Evolutionary conservation across 257 asterid genomes (phyloP), one percentile per base, ranked within the genome.

Genomic region (Catharanthus roseus): DNA sequence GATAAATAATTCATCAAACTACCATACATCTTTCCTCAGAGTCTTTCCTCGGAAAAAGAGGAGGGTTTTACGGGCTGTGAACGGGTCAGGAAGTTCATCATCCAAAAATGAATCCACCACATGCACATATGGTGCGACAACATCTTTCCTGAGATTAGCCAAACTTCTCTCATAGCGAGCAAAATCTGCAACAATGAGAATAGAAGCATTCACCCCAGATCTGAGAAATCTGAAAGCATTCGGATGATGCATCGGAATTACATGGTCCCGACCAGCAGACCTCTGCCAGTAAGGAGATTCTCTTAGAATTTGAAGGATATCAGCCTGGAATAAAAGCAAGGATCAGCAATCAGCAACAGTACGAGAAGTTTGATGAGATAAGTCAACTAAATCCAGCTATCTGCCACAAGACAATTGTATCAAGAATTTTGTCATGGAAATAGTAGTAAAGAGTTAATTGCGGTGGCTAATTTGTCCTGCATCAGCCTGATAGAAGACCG

Each of bases 21-120:
- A 67, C 69, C 93, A 31, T 86, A 93, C 98, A 74, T 86, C 98
- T 82, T 93, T 90, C 74, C 98, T 89, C 55, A 79, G 54, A 24
- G 97, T 90, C 79, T 96, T 86, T 73, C 98, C 97, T 10, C 96
- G 86, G 83, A 93, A 93, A 86, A 85, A 93, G 53, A 90, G 90
- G 64, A 93, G 98, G 0, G 86, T 89, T 60, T 73, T 76, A 53
- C 97, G 97, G 73, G 95, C 83, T 56, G 77, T 82, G 9, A 74
- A 93, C 4, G 97, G 91, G 79, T 87, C 86, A 42, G 83, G 72
- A 38, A 18, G 64, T 54, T 89, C 77, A 33, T 90, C 97, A 47
- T 64, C 74, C 26, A 42, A 44, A 69, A 81, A 93, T 13, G 98
- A 75, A 50, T 87, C 90, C 11, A 93, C 86, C 85, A 93, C 83